Evolutionary conservation across 768 basidiomycete species (phyloP).

Genomic region (Leucogyrophana mollusca): DNA sequence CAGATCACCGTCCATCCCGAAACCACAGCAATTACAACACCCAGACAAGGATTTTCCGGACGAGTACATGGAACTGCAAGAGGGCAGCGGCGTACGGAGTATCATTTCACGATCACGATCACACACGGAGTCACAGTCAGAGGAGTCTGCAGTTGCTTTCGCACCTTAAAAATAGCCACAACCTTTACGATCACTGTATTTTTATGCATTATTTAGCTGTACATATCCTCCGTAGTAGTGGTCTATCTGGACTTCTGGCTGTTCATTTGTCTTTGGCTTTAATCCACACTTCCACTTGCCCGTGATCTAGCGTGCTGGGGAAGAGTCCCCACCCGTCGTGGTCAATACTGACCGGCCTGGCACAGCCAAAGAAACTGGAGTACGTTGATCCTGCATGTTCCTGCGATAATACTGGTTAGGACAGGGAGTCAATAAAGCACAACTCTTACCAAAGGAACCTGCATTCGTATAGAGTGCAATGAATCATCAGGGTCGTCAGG

Average conservation of each 20-base stretch:
- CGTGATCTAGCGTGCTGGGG: constrained; percentile 44
- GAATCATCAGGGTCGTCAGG: constrained; percentile 28
- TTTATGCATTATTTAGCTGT: constrained; percentile 1
- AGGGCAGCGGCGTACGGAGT: not conserved
- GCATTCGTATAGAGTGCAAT: constrained; percentile 58
- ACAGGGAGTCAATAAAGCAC: constrained; percentile 4
- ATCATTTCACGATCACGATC: not conserved
- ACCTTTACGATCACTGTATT: constrained; percentile 9
- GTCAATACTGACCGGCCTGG: constrained; percentile 46
- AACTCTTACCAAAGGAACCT: constrained; percentile 58
- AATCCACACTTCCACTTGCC: constrained; percentile 62
- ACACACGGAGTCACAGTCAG: constrained; percentile 3
- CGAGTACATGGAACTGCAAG: constrained; percentile 6
- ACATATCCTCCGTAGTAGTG: not conserved
- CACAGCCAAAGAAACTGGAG: constrained; percentile 43
- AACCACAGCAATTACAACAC: not conserved
- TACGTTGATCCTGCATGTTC: constrained; percentile 35
- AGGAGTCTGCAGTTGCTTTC: constrained; percentile 5
- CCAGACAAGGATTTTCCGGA: constrained; percentile 5
- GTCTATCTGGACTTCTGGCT: not conserved
- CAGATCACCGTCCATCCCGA: not conserved
- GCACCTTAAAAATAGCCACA: not conserved
- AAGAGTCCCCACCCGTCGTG: constrained; percentile 66
- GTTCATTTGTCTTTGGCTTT: constrained; percentile 4
- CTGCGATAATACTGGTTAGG: constrained; percentile 24